Conservation (phyloP, 495 filamentous ascomycete genomes). For the Penicillium egyptiacum region DNA sequence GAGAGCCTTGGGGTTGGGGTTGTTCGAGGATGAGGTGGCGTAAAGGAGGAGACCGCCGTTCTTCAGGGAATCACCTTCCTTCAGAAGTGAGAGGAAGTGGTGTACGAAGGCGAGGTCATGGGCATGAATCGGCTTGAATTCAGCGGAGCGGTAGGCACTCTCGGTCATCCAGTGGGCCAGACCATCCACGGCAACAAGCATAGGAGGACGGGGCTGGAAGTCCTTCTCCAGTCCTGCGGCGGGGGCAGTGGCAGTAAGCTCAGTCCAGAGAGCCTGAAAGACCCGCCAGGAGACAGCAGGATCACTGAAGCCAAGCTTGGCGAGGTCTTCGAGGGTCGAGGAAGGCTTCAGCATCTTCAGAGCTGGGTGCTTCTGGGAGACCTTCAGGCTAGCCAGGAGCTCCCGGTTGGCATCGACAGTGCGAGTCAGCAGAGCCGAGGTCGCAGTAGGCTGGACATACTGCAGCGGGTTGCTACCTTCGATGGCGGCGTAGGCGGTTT, state of each 20-base stretch:
- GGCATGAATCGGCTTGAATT: conserved; percentile 75
- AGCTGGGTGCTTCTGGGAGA: conserved; percentile 60
- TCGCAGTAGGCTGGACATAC: conserved; percentile 78
- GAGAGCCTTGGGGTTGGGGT: conserved; percentile 58
- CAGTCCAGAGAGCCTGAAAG: conserved; percentile 77
- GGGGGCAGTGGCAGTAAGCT: conserved; percentile 63
- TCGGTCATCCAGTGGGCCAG: conserved; percentile 74
- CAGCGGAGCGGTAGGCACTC: conserved; percentile 68
- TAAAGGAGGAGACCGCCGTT: conserved; percentile 81
- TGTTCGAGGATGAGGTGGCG: conserved; percentile 67
- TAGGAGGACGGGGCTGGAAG: conserved; percentile 64
- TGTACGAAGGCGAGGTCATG: conserved; percentile 77
- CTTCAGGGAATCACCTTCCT: conserved; percentile 56
- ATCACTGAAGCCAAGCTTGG: conserved; percentile 68
- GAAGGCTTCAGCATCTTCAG: conserved; percentile 56
- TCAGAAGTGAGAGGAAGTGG: conserved; percentile 71
- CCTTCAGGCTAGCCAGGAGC: conserved; percentile 57
- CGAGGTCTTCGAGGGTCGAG: conserved; percentile 66
- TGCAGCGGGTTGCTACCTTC: conserved; percentile 54
- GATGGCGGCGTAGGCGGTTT: conserved; percentile 76
- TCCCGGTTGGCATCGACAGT: conserved; percentile 71
- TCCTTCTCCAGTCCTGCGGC: conserved; percentile 38
- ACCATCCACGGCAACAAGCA: conserved; percentile 76
- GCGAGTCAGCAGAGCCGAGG: conserved; percentile 64
- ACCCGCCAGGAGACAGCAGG: conserved; percentile 74